Evolutionary conservation across 495 filamentous ascomycete species (phyloP).

Genomic region (Acidiella bohemica): DNA sequence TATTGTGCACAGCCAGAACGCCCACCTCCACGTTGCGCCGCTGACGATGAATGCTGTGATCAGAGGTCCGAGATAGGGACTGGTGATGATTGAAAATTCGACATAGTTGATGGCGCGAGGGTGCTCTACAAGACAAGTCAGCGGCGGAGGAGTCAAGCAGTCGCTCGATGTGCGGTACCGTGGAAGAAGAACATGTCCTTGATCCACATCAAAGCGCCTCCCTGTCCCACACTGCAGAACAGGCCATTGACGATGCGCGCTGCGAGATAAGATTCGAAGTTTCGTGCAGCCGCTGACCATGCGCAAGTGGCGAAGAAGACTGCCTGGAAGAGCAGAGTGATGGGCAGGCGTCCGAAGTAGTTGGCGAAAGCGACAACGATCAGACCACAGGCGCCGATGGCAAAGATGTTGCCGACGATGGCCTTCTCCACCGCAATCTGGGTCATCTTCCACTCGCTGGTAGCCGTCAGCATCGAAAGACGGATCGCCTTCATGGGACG

Average conservation of each 20-base stretch:
- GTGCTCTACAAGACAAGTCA: no score
- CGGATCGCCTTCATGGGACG: no score
- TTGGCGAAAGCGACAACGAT: constrained; percentile 42
- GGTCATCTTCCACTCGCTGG: constrained; percentile 37
- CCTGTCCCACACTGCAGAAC: constrained; percentile 44
- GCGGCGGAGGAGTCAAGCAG: no score
- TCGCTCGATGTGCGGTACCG: no score
- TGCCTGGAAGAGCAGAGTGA: constrained; percentile 46
- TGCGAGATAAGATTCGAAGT: constrained; percentile 43
- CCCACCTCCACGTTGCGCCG: constrained; percentile 37
- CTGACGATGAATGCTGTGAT: constrained; percentile 45
- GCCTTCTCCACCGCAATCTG: constrained; percentile 41
- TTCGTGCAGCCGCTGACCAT: constrained; percentile 41
- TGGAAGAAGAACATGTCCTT: constrained; percentile 54
- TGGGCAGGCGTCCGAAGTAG: constrained; percentile 47
- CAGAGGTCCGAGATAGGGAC: constrained; percentile 48
- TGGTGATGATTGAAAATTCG: no score
- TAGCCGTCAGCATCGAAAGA: no score
- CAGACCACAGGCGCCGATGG: constrained; percentile 42
- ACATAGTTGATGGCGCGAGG: no score
- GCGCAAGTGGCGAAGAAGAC: constrained; percentile 36
- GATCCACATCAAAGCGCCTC: constrained; percentile 48
- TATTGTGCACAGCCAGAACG: constrained; percentile 42
- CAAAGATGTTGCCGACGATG: constrained; percentile 44
- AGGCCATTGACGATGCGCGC: constrained; percentile 51